Percentiles rank a stretch among this genome's conserved stretches.
Conservation (phyloP, 2,329 filamentous ascomycete genomes). For the Diplodia sapinea region DNA sequence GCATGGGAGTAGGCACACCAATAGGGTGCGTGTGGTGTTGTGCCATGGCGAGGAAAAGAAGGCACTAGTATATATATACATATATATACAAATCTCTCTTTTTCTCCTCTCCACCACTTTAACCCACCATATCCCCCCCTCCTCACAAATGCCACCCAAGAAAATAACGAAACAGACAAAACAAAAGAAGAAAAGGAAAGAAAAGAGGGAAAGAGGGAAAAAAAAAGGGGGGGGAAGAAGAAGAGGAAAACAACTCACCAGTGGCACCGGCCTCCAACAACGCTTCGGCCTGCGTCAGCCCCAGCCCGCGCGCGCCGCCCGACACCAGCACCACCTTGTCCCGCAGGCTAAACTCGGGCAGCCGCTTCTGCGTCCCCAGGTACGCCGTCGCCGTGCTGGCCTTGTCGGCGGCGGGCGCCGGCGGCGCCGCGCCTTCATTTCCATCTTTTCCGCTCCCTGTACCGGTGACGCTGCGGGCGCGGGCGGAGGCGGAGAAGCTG, state of each 20-base stretch:
- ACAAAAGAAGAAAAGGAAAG: neutral
- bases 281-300: conserved; percentile 75
- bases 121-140: too few relatives aligned
- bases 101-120: too few relatives aligned
- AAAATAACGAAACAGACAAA: too few relatives aligned
- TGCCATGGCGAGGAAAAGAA: too few relatives aligned
- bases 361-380: conserved; percentile 37
- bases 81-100: too few relatives aligned
- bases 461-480: neutral
- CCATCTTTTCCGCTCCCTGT: too few relatives aligned
- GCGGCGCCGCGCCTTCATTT: neutral
- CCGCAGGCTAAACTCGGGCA: conserved; percentile 78
- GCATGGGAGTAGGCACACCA: too few relatives aligned
- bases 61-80: too few relatives aligned
- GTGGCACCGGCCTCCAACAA: conserved; percentile 76
- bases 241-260: conserved; percentile 47
- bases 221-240: neutral
- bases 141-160: too few relatives aligned
- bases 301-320: conserved; percentile 73
- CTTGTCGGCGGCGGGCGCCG: conserved; percentile 13
- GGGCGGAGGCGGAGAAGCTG: conserved; percentile 16
- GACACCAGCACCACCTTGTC: conserved; percentile 74
- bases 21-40: too few relatives aligned
- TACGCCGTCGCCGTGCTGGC: conserved; percentile 18
- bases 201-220: neutral